A percentile compares a stretch with the other conserved stretches of the same genome.
Conservation (phyloP, 345 rosid genomes). For the Geranium brycei region DNA sequence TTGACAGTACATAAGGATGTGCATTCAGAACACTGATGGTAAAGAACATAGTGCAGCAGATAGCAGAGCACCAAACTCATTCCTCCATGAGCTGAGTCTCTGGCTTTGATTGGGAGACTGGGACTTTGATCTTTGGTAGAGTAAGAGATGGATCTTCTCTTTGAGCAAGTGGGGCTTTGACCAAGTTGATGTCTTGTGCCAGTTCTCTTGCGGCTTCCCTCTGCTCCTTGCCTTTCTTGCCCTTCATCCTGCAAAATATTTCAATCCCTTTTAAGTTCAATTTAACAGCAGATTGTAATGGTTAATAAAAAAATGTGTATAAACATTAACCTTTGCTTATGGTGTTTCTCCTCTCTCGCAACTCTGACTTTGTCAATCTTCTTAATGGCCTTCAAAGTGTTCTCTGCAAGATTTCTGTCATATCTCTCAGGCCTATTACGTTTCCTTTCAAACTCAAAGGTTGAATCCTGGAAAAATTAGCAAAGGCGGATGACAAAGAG, state of each 20-base stretch:
- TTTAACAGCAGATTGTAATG: neutral
- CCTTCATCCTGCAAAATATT: slow-evolving; percentile 11
- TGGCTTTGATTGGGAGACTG: neutral
- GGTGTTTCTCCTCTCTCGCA: slow-evolving; percentile 38
- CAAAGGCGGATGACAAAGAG: neutral
- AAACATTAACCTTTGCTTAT: slow-evolving; percentile 32
- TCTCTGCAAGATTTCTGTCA: slow-evolving; percentile 64
- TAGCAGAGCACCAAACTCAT: slow-evolving; percentile 2
- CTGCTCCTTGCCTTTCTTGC: slow-evolving; percentile 8
- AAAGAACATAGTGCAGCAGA: neutral
- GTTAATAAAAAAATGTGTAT: neutral
- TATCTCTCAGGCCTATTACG: slow-evolving; percentile 94
- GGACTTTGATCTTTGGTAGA: slow-evolving; percentile 3
- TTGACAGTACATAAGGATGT: neutral
- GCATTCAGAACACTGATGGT: neutral
- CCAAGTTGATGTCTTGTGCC: slow-evolving; percentile 4
- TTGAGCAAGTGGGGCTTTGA: slow-evolving; percentile 1
- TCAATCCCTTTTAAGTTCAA: neutral
- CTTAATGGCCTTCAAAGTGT: slow-evolving; percentile 69
- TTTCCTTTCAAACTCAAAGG: slow-evolving; percentile 93
- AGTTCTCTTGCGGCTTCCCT: slow-evolving; percentile 5
- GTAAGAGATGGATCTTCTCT: slow-evolving; percentile 4
- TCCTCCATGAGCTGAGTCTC: neutral
- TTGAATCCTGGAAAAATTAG: slow-evolving; percentile 40
- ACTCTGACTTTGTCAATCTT: slow-evolving; percentile 71